Conservation (phyloP, 1,284 basidiomycete species). For the Leccinum pachyderme region DNA sequence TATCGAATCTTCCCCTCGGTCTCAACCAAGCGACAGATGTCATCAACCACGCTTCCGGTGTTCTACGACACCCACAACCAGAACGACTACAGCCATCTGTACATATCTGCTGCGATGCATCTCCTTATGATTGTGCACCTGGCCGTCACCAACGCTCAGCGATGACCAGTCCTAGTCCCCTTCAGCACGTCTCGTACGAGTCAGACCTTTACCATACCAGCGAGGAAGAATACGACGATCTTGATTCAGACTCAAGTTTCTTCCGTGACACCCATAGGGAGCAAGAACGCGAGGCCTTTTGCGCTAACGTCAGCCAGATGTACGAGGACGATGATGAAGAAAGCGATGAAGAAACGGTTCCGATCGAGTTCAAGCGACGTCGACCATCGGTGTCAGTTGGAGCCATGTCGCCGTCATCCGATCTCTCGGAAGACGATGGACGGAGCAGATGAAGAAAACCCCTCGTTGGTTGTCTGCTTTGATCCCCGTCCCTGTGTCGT, state of each 20-base stretch:
- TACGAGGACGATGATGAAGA: conserved; percentile 38
- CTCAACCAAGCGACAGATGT: conserved; percentile 32
- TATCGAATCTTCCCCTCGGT: conserved; percentile 38
- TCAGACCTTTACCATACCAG: conserved; percentile 30
- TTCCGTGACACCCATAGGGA: conserved; percentile 29
- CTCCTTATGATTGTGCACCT: conserved; percentile 26
- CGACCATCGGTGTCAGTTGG: conserved; percentile 35
- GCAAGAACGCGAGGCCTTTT: conserved; percentile 26
- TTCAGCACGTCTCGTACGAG: conserved; percentile 38
- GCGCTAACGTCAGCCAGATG: conserved; percentile 32
- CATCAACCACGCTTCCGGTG: conserved; percentile 24
- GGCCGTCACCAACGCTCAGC: conserved; percentile 32
- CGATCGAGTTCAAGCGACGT: conserved; percentile 39
- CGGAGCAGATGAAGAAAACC: conserved; percentile 9
- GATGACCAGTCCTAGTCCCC: conserved; percentile 43
- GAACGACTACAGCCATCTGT: conserved; percentile 27
- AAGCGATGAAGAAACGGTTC: conserved; percentile 30
- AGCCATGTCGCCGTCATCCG: conserved; percentile 23
- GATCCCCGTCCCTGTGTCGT: not conserved
- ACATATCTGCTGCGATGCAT: conserved; percentile 23
- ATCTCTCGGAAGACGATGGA: conserved; percentile 15
- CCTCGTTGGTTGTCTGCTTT: not conserved
- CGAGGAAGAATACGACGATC: conserved; percentile 33
- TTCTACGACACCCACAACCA: conserved; percentile 29
- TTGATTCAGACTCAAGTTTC: conserved; percentile 36